Percentiles rank a stretch among this genome's conserved stretches.
Conservation (phyloP, 371 early-diverging fungal genomes). For the Rhizopus microsporus region DNA sequence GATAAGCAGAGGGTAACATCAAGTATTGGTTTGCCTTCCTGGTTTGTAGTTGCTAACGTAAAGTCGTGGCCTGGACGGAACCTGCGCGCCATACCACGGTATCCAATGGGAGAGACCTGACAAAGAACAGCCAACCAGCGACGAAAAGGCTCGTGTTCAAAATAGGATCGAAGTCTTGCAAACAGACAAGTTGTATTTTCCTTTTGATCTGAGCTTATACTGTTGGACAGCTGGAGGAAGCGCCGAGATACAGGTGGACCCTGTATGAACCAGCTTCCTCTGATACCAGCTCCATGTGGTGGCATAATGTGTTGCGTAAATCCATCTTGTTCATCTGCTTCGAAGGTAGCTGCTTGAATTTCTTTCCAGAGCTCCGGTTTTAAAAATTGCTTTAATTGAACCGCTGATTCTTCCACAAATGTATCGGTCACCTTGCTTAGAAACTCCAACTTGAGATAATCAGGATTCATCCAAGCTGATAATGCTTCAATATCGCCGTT, state of each 20-base stretch:
- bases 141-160: conserved; percentile 36
- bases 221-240: conserved; percentile 38
- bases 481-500: conserved; percentile 50
- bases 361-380: conserved; percentile 38
- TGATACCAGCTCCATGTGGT: conserved; percentile 55
- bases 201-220: conserved; percentile 6
- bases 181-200: conserved; percentile 21
- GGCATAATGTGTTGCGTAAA: conserved; percentile 34
- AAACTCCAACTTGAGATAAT: conserved; percentile 53
- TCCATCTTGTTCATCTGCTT: conserved; percentile 36
- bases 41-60: conserved; percentile 53
- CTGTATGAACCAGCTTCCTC: conserved; percentile 48
- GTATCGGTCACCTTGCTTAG: conserved; percentile 56
- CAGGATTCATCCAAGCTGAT: conserved; percentile 60
- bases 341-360: conserved; percentile 33
- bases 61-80: conserved; percentile 76
- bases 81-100: conserved; percentile 51
- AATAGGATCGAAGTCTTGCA: conserved; percentile 14
- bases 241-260: conserved; percentile 64
- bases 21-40: conserved; percentile 27
- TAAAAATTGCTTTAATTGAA: conserved; percentile 66
- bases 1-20: conserved; percentile 60
- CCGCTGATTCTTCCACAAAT: conserved; percentile 69
- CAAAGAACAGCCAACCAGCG: conserved; percentile 48
- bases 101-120: conserved; percentile 22